Conservation (phyloP, 441 rosid species). For the Euphorbia celastroides region DNA sequence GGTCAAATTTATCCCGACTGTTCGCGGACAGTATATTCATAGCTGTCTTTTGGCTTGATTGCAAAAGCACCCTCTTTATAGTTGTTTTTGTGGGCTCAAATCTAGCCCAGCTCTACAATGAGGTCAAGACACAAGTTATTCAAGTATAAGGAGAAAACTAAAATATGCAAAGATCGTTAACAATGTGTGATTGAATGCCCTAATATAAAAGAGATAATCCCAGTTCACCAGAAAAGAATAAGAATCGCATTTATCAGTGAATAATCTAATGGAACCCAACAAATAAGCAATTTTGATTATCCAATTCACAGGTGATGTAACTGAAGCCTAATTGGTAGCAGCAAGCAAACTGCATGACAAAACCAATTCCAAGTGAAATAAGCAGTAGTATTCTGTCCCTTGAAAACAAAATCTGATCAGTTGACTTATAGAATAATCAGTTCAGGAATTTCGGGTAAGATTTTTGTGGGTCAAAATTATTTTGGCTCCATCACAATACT, state of each 20-base stretch:
- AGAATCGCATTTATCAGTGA: not conserved
- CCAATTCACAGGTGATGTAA: not conserved
- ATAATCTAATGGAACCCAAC: not conserved
- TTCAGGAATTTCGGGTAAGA: not conserved
- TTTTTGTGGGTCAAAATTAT: not conserved
- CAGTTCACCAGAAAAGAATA: not conserved
- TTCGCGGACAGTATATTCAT: slow-evolving; percentile 31
- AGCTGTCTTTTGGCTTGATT: slow-evolving; percentile 45
- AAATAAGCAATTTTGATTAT: not conserved
- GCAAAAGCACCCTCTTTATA: slow-evolving; percentile 77
- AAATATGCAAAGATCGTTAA: not conserved
- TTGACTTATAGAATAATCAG: not conserved
- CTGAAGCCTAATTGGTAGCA: not conserved
- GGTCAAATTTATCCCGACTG: slow-evolving; percentile 32
- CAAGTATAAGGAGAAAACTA: not conserved
- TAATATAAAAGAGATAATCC: not conserved
- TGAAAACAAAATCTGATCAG: not conserved
- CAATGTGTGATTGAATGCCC: not conserved
- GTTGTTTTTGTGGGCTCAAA: slow-evolving; percentile 94
- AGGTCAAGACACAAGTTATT: slow-evolving; percentile 21
- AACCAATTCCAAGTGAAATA: not conserved
- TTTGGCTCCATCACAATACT: not conserved
- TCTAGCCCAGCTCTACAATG: slow-evolving; percentile 72
- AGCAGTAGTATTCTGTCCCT: slow-evolving; percentile 1
- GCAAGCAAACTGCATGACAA: not conserved